Conservation (phyloP, 2,329 filamentous ascomycete genomes). For the Pleoardoris graminearum region DNA sequence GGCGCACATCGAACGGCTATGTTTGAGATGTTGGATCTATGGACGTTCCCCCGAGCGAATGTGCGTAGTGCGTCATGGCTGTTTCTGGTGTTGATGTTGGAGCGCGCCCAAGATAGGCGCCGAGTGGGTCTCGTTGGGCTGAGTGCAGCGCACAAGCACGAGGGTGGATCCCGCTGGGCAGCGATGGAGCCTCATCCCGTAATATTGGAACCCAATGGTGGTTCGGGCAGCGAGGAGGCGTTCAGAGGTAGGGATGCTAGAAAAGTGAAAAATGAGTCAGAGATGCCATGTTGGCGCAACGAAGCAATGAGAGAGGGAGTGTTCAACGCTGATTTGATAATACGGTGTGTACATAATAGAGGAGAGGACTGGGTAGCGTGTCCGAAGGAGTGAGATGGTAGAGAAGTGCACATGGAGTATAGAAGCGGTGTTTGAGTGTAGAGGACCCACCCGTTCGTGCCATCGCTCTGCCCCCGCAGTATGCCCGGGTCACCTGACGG, state of each 20-base stretch:
- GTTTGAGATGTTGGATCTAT: not conserved
- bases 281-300: not conserved
- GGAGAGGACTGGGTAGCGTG: not conserved
- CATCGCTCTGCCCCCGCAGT: not conserved
- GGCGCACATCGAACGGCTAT: not conserved
- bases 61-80: not conserved
- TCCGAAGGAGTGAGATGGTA: not conserved
- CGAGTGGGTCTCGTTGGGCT: slow-evolving; percentile 15
- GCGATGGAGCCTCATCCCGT: slow-evolving; percentile 15
- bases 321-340: not conserved
- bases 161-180: slow-evolving; percentile 15
- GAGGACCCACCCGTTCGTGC: slow-evolving; percentile 2
- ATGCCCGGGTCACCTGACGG: not conserved
- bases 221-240: slow-evolving; percentile 14
- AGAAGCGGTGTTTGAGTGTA: not conserved
- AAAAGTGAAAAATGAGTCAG: slow-evolving; percentile 7
- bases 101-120: slow-evolving; percentile 13
- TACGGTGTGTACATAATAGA: not conserved
- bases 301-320: not conserved
- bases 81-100: slow-evolving; percentile 3
- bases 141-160: slow-evolving; percentile 10
- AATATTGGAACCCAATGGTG: slow-evolving; percentile 11
- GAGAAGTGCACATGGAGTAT: not conserved
- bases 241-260: not conserved
- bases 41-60: not conserved